Evolutionary conservation across 768 basidiomycete species (phyloP), one percentile per base, ranked within the genome.

Genomic region (Naganishia kalamii): DNA sequence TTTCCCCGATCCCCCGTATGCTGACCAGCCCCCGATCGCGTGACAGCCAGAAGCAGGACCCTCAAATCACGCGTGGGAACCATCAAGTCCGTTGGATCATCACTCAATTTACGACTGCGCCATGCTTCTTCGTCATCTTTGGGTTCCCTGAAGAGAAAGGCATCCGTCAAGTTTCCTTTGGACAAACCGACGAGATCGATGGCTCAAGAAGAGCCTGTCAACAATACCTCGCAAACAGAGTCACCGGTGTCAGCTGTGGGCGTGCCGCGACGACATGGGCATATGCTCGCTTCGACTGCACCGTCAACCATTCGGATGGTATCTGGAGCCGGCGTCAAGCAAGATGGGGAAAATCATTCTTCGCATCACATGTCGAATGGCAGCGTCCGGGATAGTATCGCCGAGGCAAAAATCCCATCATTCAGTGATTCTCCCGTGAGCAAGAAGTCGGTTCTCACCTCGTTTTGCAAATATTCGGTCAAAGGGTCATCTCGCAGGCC

Each of bases 391-490:
- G 2, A 8, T 40, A 15, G 30, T 15, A 25, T 2, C 50, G 33
- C 17, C 27, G 7, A 7, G 21, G 23, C 6, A 17, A 41, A 12
- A 5, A 57, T 25, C 13, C 2, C n/a, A n/a, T n/a, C n/a, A n/a
- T n/a, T n/a, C n/a, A n/a, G n/a, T n/a, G n/a, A n/a, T n/a, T n/a
- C n/a, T n/a, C n/a, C n/a, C n/a, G n/a, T n/a, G n/a, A n/a, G n/a
- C n/a, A n/a, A n/a, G 21, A 40, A 19, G 35, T 35, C 15, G n/a
- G 35, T 13, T 23, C 37, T 57, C 3, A 57, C 19, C 13, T 37
- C 54, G 54, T 57, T 57, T 27, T 57, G 54, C 27, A n/a, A 25
- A 23, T 57, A 57, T 23, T 35, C 54, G 33, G 23, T 57, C 35
- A 57, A 57, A 35, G 37, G 27, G 6, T 57, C 54, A 4, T 10